These are phyloP conservation scores for Nicotiana undulata DNA, from an alignment of 257 asterid genomes.

Conservation along the genomic window DNA sequence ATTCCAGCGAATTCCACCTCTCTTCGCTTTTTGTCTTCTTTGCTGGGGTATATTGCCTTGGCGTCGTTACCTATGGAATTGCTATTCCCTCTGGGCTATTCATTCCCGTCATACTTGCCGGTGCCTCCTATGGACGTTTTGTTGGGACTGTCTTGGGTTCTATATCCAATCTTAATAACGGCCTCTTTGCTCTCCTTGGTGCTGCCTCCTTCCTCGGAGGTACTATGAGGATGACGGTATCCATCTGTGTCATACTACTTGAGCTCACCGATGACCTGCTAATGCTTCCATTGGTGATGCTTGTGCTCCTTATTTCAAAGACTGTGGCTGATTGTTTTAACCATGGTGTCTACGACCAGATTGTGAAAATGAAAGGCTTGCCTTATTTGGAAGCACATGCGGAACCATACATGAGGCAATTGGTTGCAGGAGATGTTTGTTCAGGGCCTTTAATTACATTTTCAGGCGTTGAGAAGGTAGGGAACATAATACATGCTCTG, in stretches of 20 bases:
- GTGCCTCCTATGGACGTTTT: slow-evolving; percentile 92
- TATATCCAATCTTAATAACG: slow-evolving; percentile 56
- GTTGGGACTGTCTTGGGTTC: slow-evolving; percentile 62
- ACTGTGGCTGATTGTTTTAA: slow-evolving; percentile 86
- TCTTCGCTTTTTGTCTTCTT: slow-evolving; percentile 58
- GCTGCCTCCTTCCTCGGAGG: slow-evolving; percentile 99
- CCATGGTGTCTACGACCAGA: slow-evolving; percentile 87
- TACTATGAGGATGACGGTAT: slow-evolving; percentile 98
- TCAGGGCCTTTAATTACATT: slow-evolving; percentile 81
- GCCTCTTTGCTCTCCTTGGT: slow-evolving; percentile 81
- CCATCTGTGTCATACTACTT: slow-evolving; percentile 83
- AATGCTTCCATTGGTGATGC: slow-evolving; percentile 92
- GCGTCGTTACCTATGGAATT: slow-evolving; percentile 79
- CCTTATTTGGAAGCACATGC: slow-evolving; percentile 96
- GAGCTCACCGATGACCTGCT: slow-evolving; percentile 81
- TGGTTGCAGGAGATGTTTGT: slow-evolving; percentile 81
- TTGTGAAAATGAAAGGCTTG: slow-evolving; percentile 86
- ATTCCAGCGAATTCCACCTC: slow-evolving; percentile 48
- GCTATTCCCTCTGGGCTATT: slow-evolving; percentile 96
- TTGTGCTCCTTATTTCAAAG: slow-evolving; percentile 85
- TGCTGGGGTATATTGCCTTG: slow-evolving; percentile 50
- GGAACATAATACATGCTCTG: slow-evolving; percentile 56
- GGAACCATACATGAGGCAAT: slow-evolving; percentile 83
- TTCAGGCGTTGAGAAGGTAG: slow-evolving; percentile 75
- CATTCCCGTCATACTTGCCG: slow-evolving; percentile 98